Evolutionary conservation across 208 protist genomes (phyloP).

Genomic region (Crithidia acanthocephali): DNA sequence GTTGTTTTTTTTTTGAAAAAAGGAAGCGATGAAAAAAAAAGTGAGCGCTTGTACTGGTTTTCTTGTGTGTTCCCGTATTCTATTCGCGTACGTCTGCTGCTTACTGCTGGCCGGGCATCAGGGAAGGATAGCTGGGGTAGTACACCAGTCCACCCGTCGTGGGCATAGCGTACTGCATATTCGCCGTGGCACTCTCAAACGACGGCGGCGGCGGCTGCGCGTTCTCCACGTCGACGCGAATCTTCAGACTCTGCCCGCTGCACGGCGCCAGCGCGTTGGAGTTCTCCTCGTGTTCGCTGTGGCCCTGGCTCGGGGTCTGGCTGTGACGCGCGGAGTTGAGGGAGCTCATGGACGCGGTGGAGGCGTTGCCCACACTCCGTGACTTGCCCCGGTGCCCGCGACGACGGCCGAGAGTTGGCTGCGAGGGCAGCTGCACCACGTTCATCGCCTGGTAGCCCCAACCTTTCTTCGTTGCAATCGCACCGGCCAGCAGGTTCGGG

Average conservation of each 20-base stretch:
- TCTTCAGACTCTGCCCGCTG: neutral
- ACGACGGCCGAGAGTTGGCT: neutral
- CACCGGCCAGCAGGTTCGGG: constrained; percentile 21
- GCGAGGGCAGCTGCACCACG: constrained; percentile 9
- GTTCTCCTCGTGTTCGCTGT: neutral
- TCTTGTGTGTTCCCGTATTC: neutral
- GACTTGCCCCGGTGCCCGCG: neutral
- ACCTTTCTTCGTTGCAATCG: constrained; percentile 26
- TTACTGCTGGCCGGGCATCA: neutral
- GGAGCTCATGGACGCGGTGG: constrained; percentile 1
- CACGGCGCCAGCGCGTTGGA: constrained; percentile 4
- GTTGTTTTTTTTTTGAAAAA: too few relatives aligned
- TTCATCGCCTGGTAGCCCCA: constrained; percentile 34
- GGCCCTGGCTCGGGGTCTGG: neutral
- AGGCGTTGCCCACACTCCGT: neutral
- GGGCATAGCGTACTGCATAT: constrained; percentile 10
- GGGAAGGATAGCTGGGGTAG: constrained; percentile 3
- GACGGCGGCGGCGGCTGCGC: constrained; percentile 11
- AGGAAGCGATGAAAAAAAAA: neutral
- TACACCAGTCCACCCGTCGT: neutral
- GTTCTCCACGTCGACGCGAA: constrained; percentile 4
- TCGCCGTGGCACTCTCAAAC: constrained; percentile 19
- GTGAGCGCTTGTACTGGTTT: neutral
- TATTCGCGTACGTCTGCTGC: neutral
- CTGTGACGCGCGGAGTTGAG: neutral